Percentiles rank a stretch among this genome's conserved stretches.
These are phyloP conservation scores for Ricinus communis DNA, from an alignment of 345 rosid genomes.

Conservation along the genomic window DNA sequence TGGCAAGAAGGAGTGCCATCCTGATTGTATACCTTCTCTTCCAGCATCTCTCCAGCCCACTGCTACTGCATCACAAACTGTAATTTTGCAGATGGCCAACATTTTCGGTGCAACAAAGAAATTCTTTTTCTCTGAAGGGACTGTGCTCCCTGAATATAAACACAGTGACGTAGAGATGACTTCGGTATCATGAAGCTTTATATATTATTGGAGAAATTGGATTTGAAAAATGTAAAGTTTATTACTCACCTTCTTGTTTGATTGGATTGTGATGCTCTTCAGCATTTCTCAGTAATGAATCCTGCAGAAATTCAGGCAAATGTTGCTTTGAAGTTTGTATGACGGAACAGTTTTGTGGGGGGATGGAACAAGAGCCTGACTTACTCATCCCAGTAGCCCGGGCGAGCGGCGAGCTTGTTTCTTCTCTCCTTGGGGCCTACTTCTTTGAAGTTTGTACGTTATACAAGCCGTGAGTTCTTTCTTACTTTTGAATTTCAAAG, in stretches of 20 bases:
- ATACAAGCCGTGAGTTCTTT: no score
- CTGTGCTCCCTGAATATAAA: slow-evolving; percentile 23
- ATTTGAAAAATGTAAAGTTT: neutral
- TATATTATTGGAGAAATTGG: neutral
- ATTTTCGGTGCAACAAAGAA: slow-evolving; percentile 51
- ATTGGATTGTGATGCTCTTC: slow-evolving; percentile 6
- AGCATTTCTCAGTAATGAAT: neutral
- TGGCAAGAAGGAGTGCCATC: slow-evolving; percentile 62
- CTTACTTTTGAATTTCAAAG: no score
- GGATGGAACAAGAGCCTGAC: no score
- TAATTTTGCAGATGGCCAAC: slow-evolving; percentile 60
- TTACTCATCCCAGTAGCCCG: no score
- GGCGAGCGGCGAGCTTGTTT: no score
- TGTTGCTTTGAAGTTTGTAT: no score
- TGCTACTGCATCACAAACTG: slow-evolving; percentile 39
- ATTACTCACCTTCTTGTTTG: neutral
- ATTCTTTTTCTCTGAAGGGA: slow-evolving; percentile 55
- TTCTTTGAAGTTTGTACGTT: no score
- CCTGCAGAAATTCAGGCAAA: neutral
- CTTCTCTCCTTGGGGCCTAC: no score
- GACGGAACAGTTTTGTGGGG: no score
- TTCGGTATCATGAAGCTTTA: slow-evolving; percentile 21
- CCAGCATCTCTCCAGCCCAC: slow-evolving; percentile 53
- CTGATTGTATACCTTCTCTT: slow-evolving; percentile 72
- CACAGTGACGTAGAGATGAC: slow-evolving; percentile 24